Conservation (phyloP, 2,329 filamentous ascomycete species). For the Raffaelea albimanens region DNA sequence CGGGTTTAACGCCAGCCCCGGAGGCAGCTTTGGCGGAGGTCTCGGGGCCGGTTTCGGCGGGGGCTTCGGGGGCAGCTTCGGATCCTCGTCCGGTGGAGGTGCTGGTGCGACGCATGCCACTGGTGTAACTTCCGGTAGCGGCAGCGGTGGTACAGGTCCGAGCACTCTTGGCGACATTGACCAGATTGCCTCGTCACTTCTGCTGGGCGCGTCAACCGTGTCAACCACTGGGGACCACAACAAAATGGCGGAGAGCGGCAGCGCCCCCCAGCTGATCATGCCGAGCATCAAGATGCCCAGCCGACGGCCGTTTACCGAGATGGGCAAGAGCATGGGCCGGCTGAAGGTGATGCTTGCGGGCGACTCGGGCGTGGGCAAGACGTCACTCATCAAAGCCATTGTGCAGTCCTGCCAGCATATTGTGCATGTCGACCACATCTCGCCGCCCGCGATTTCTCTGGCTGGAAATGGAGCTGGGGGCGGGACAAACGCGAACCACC, state of each 20-base stretch:
- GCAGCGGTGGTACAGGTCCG: neutral
- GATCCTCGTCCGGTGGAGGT: too few relatives aligned
- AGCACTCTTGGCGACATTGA: neutral
- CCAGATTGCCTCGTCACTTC: too few relatives aligned
- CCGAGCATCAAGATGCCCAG: conserved; percentile 87
- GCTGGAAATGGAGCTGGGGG: neutral
- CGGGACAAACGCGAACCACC: conserved; percentile 8
- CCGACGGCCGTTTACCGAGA: conserved; percentile 80
- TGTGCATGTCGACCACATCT: conserved; percentile 74
- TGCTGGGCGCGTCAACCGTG: too few relatives aligned
- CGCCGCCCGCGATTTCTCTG: conserved; percentile 13
- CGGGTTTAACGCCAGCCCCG: neutral
- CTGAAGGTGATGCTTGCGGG: conserved; percentile 86
- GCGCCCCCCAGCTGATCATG: conserved; percentile 83
- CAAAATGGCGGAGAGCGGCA: conserved; percentile 9
- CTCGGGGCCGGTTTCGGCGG: neutral
- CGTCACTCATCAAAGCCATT: conserved; percentile 79
- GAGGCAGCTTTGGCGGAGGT: neutral
- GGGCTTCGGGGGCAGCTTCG: neutral
- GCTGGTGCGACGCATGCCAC: too few relatives aligned
- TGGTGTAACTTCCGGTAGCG: too few relatives aligned
- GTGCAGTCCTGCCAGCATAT: conserved; percentile 84
- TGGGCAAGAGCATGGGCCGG: conserved; percentile 72
- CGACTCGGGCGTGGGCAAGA: conserved; percentile 72
- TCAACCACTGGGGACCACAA: too few relatives aligned